These are phyloP conservation scores for Tetrahymena elliotti DNA, from an alignment of 73 alveolate species.

Conservation along the genomic window DNA sequence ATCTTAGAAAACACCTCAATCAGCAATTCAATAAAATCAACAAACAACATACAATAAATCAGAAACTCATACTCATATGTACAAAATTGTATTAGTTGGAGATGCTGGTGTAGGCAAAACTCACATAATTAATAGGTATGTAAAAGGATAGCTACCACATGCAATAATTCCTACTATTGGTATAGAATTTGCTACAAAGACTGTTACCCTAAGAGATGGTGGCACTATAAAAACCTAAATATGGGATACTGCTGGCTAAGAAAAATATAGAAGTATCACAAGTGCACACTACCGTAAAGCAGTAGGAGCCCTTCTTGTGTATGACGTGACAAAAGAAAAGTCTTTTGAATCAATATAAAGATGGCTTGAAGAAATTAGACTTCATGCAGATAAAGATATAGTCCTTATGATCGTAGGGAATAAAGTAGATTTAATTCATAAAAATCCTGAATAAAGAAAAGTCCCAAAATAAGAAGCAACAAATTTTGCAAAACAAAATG, in stretches of 20 bases:
- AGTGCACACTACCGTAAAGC: conserved; percentile 89
- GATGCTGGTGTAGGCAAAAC: conserved; percentile 83
- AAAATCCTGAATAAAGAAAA: conserved; percentile 54
- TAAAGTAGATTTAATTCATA: conserved; percentile 66
- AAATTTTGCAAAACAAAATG: conserved; percentile 52
- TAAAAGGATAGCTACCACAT: conserved; percentile 21
- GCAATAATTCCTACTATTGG: conserved; percentile 47
- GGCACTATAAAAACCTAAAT: conserved; percentile 66
- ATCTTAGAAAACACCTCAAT: not conserved
- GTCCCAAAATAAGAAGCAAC: conserved; percentile 54
- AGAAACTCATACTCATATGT: conserved; percentile 1
- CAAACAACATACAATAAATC: not conserved
- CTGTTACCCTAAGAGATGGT: conserved; percentile 66
- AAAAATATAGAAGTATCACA: conserved; percentile 73
- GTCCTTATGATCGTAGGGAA: conserved; percentile 70
- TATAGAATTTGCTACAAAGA: conserved; percentile 73
- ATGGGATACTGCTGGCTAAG: conserved; percentile 90
- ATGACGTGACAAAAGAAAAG: conserved; percentile 76
- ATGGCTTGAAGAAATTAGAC: conserved; percentile 76
- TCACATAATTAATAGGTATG: conserved; percentile 32
- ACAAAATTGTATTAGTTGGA: conserved; percentile 60
- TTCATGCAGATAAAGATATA: conserved; percentile 75
- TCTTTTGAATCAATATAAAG: conserved; percentile 64
- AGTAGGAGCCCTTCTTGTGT: conserved; percentile 87
- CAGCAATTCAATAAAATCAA: not conserved